These are phyloP conservation scores for Russula earlei DNA, from an alignment of 768 basidiomycete species.

Conservation along the genomic window DNA sequence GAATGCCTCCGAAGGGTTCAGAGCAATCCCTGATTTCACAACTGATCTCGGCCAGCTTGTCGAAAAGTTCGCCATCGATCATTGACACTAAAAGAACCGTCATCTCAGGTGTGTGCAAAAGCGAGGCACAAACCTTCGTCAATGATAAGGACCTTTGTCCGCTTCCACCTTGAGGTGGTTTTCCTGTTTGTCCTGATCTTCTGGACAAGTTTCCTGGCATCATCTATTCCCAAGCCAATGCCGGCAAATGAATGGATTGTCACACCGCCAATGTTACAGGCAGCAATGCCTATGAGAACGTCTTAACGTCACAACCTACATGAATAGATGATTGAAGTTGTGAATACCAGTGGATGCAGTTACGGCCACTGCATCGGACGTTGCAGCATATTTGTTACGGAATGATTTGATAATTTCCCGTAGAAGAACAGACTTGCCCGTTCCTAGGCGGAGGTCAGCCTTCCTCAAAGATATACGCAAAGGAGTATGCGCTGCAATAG, in stretches of 20 bases:
- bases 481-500: not conserved
- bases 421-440: conserved; percentile 92
- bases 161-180: conserved; percentile 65
- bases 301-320: not conserved
- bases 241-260: conserved; percentile 97
- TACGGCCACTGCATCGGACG: conserved; percentile 73
- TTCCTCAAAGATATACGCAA: not conserved
- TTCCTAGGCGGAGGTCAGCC: conserved; percentile 43
- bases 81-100: conserved; percentile 67
- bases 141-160: conserved; percentile 77
- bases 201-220: conserved; percentile 45
- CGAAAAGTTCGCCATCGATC: conserved; percentile 89
- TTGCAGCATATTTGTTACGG: conserved; percentile 42
- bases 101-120: not conserved
- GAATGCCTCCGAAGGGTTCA: conserved; percentile 88
- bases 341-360: conserved; percentile 83
- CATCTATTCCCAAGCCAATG: conserved; percentile 73
- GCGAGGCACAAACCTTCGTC: conserved; percentile 52
- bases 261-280: conserved; percentile 93
- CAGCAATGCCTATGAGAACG: conserved; percentile 63
- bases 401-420: conserved; percentile 82
- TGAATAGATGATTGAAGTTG: not conserved
- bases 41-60: conserved; percentile 76
- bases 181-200: conserved; percentile 82
- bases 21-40: conserved; percentile 42